A percentile compares a stretch with the other conserved stretches of the same genome.
Evolutionary conservation across 345 rosid species (phyloP).

Genomic region (Euphorbia pulcherrima): DNA sequence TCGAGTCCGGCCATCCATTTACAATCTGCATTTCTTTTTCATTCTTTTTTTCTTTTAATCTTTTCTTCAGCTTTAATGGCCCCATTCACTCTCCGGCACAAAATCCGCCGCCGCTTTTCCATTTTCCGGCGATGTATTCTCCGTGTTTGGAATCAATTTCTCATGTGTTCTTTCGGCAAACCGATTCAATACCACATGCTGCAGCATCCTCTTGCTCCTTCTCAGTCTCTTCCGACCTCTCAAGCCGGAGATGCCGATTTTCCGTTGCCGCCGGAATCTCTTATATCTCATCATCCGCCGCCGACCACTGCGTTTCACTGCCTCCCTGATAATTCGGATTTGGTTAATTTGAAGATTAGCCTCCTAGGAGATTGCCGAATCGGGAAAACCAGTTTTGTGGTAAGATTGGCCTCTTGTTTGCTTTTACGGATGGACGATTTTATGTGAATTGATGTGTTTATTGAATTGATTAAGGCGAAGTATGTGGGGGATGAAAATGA

Average conservation of each 20-base stretch:
- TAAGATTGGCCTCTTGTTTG: constrained; percentile 5
- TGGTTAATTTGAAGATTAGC: constrained; percentile 78
- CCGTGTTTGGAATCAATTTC: constrained; percentile 40
- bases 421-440: neutral
- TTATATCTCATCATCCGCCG: constrained; percentile 15
- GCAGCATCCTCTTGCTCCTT: constrained; percentile 25
- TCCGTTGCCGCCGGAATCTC: neutral
- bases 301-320: constrained; percentile 13
- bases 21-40: neutral
- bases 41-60: no score
- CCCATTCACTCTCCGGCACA: constrained; percentile 33
- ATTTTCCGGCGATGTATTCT: constrained; percentile 53
- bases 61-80: constrained; percentile 15
- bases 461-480: constrained; percentile 44
- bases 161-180: constrained; percentile 47
- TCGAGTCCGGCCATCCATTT: constrained; percentile 25
- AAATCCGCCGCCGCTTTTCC: constrained; percentile 47
- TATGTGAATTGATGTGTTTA: neutral
- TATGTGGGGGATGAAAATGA: constrained; percentile 64
- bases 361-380: constrained; percentile 70
- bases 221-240: constrained; percentile 15
- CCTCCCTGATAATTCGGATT: constrained; percentile 40
- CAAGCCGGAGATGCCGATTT: neutral
- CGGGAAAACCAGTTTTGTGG: constrained; percentile 85
- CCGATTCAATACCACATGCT: constrained; percentile 47